Conservation (phyloP, 2,329 filamentous ascomycete species). For the Venturia aucupariae region DNA sequence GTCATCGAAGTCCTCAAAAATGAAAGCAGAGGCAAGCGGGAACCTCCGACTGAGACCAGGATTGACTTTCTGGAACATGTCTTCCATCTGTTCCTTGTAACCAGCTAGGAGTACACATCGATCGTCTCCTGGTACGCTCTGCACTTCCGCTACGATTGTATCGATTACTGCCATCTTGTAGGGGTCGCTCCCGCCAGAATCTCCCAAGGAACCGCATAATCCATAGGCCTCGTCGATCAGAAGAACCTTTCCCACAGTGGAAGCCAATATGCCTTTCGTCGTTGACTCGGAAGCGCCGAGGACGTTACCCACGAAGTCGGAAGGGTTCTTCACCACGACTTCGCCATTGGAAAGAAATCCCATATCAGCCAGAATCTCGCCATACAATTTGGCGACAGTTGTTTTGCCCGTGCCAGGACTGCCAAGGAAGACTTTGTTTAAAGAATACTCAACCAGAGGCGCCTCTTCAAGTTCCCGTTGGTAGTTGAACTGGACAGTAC, state of each 20-base stretch:
- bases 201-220: slow-evolving; percentile 38
- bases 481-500: slow-evolving; percentile 56
- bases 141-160: slow-evolving; percentile 64
- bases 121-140: slow-evolving; percentile 60
- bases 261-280: slow-evolving; percentile 61
- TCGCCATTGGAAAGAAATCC: slow-evolving; percentile 60
- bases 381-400: slow-evolving; percentile 64
- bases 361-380: slow-evolving; percentile 56
- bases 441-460: slow-evolving; percentile 47
- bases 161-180: slow-evolving; percentile 61
- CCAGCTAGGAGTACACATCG: slow-evolving; percentile 63
- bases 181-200: slow-evolving; percentile 30
- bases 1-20: slow-evolving; percentile 59
- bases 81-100: slow-evolving; percentile 59
- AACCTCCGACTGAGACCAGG: slow-evolving; percentile 61
- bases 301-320: slow-evolving; percentile 59
- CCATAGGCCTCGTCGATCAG: slow-evolving; percentile 76
- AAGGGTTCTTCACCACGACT: slow-evolving; percentile 62
- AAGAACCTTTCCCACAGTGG: slow-evolving; percentile 62
- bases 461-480: slow-evolving; percentile 54
- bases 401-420: slow-evolving; percentile 70
- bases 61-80: slow-evolving; percentile 67
- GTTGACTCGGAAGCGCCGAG: slow-evolving; percentile 60
- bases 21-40: slow-evolving; percentile 52
- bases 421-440: slow-evolving; percentile 64